Percentiles rank a stretch among this genome's conserved stretches.
phyloP scores from a whole-genome alignment of 352 stramenopile genomes.

The Phytophthora pistaciae region DNA sequence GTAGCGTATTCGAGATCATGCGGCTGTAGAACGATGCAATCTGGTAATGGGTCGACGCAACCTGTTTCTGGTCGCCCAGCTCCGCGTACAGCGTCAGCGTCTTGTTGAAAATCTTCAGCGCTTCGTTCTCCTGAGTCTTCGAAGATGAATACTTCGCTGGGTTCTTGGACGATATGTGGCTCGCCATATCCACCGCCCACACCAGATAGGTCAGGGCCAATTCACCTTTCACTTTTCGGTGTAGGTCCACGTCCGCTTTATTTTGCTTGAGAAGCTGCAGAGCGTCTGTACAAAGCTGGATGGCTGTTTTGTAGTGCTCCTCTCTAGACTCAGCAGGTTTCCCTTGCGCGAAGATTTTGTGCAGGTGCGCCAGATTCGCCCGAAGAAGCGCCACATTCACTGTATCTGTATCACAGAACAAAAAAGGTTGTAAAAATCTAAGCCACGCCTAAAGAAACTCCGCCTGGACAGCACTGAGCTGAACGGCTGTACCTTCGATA shows the following conservation, averaged over 20 bases:
- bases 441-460: background rate
- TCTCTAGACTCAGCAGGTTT: slow-evolving; percentile 46
- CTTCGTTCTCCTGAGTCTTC: slow-evolving; percentile 56
- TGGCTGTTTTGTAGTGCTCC: slow-evolving; percentile 64
- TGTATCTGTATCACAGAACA: slow-evolving; percentile 48
- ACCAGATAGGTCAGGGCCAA: slow-evolving; percentile 84
- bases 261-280: slow-evolving; percentile 75
- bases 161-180: slow-evolving; percentile 18
- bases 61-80: slow-evolving; percentile 74
- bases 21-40: slow-evolving; percentile 83
- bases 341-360: slow-evolving; percentile 86
- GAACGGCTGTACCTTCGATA: slow-evolving; percentile 80
- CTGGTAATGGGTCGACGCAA: slow-evolving; percentile 86
- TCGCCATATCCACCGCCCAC: slow-evolving; percentile 77
- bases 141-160: slow-evolving; percentile 10
- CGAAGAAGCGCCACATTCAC: slow-evolving; percentile 84
- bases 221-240: slow-evolving; percentile 83
- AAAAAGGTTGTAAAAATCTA: slow-evolving; percentile 8
- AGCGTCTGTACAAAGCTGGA: slow-evolving; percentile 73
- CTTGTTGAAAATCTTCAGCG: slow-evolving; percentile 73
- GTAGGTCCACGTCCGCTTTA: slow-evolving; percentile 66
- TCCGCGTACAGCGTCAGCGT: slow-evolving; percentile 81
- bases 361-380: slow-evolving; percentile 83
- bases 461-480: background rate
- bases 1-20: slow-evolving; percentile 59